Base-by-base conservation (phyloP, 2,329 filamentous ascomycete species). In the Fusarium poae region DNA sequence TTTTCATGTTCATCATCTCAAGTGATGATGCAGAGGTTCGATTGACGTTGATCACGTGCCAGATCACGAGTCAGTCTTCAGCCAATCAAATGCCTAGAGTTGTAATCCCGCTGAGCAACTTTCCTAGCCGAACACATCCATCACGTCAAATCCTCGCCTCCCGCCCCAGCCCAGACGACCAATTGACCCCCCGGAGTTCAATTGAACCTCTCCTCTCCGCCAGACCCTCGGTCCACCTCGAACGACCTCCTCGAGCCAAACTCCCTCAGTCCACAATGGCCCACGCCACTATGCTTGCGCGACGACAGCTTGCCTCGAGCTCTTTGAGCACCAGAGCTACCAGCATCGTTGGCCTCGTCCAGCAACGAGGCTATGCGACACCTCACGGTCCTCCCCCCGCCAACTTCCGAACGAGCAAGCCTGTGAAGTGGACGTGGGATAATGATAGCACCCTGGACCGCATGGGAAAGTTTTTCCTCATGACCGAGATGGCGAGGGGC, bases 401-500 rank as follows among this genome's bases (percentile, higher is more conserved):
- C 72, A 89, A 90, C 70, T 97, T 97, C 86, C 90, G 96, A 74
- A 85, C 94, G 75, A 87, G 89, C 76, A 86, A 85, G 68, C 90
- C 87, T 52, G 87, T 89, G 79, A 83, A 88, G 82, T 98, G 94
- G 93, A 89, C 97, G 72, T 88, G 97, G 80, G 86, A 90, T 70
- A 85, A 87, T 67, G 93, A 97, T 79, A 89, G 86, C 70, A 88
- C 91, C 35, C 83, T 97, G 73, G 93, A 97, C 82, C 91, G 91
- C 80, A 86, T 93, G 68, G 94, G 92, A 74, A 96, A 94, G 79
- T 98, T 94, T 86, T 99, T 99, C 83, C 87, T 99, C 79, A 84
- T 98, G 86, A 90, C 92, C 55, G 96, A 99, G 86, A 96, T 98
- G 91, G 87, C 93, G 80, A 90, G 96, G 78, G 96, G 96, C 81